A percentile compares a stretch with the other conserved stretches of the same genome.
These are phyloP conservation scores for Linnemannia schmuckeri DNA, from an alignment of 192 early-diverging fungal species.

Conservation along the genomic window DNA sequence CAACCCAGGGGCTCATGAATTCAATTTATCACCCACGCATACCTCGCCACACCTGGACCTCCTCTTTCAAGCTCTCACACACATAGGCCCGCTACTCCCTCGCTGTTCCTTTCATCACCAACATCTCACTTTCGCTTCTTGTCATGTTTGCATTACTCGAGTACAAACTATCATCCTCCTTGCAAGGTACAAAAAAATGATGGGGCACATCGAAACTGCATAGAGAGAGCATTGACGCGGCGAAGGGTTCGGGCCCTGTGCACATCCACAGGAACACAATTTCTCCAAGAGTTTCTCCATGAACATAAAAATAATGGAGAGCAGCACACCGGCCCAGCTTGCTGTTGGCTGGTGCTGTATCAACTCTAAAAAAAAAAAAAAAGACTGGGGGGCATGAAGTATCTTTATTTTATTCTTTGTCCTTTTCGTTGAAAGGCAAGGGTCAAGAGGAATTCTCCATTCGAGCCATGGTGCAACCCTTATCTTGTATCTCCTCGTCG, in stretches of 20 bases:
- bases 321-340: not conserved
- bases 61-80: not conserved
- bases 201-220: constrained; percentile 9
- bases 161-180: not conserved
- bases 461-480: not conserved
- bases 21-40: not conserved
- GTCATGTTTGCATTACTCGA: not conserved
- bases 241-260: not conserved
- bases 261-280: not conserved
- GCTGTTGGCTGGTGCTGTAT: constrained; percentile 8
- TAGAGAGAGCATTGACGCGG: not conserved
- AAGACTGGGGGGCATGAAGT: not conserved
- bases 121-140: not conserved
- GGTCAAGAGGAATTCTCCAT: not conserved
- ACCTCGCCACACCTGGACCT: not conserved
- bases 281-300: not conserved
- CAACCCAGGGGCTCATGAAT: no score
- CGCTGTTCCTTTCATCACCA: not conserved
- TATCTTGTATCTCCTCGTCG: not conserved
- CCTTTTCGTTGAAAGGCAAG: not conserved
- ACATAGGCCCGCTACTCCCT: not conserved
- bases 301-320: not conserved
- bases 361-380: not conserved
- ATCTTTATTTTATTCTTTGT: not conserved
- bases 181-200: not conserved